Evolutionary conservation across 805 yeast species (phyloP).

Genomic region (Saccharomycopsis sp.): DNA sequence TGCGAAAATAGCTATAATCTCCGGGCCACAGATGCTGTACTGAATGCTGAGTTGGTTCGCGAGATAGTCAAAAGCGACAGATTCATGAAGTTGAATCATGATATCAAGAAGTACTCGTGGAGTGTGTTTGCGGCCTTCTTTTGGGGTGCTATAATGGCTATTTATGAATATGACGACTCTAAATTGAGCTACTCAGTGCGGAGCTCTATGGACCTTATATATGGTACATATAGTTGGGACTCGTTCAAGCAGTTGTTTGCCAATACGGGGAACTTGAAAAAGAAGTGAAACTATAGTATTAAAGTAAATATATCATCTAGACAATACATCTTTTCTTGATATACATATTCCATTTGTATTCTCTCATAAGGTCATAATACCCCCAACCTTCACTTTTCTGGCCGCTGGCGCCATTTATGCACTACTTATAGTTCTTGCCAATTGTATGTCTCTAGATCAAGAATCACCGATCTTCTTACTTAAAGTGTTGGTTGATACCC

Average conservation of each 20-base stretch:
- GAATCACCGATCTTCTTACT: too few relatives aligned
- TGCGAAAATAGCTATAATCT: constrained; percentile 2
- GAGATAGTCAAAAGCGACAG: not conserved
- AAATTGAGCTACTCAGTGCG: constrained; percentile 9
- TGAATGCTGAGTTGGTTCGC: not conserved
- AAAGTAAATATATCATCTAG: too few relatives aligned
- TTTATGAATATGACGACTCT: constrained; percentile 6
- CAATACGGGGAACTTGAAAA: not conserved
- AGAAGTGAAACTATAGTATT: not conserved
- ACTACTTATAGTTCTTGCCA: too few relatives aligned
- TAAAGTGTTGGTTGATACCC: too few relatives aligned
- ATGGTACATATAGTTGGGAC: constrained; percentile 7
- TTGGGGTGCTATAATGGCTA: constrained; percentile 16
- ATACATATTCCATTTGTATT: not conserved
- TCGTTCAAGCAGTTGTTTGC: constrained; percentile 2
- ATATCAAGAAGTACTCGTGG: constrained; percentile 8
- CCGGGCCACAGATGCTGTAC: not conserved
- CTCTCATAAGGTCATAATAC: too few relatives aligned
- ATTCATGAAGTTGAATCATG: not conserved
- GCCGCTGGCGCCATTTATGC: too few relatives aligned
- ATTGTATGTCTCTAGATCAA: too few relatives aligned
- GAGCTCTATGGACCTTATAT: constrained; percentile 17
- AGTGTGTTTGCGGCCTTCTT: constrained; percentile 4
- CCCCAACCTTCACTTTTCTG: too few relatives aligned
- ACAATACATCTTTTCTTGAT: not conserved